Evolutionary conservation across 305 asterid species (phyloP).

Genomic region (Fraxinus angustifolia): DNA sequence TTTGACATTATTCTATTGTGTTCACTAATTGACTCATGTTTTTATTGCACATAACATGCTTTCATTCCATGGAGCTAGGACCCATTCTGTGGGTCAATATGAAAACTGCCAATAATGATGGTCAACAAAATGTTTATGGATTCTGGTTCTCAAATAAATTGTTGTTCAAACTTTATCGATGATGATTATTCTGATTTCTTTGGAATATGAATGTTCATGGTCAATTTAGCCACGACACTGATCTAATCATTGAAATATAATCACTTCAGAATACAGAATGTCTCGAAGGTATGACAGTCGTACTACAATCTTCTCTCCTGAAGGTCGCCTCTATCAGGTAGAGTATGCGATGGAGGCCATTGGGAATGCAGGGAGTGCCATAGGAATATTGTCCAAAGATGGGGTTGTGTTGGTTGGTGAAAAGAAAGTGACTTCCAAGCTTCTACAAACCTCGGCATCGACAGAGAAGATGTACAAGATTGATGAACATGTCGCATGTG

Average conservation of each 20-base stretch:
- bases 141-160: not conserved
- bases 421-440: constrained; percentile 51
- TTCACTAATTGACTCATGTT: not conserved
- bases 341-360: constrained; percentile 58
- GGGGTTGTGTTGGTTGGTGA: constrained; percentile 50
- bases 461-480: constrained; percentile 55
- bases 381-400: constrained; percentile 42
- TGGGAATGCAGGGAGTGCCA: constrained; percentile 52
- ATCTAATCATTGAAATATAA: not conserved
- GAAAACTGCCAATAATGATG: not conserved
- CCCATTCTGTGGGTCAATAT: not conserved
- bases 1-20: not conserved
- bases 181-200: not conserved
- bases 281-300: constrained; percentile 56
- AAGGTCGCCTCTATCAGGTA: constrained; percentile 51
- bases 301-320: constrained; percentile 54
- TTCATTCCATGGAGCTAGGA: not conserved
- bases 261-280: constrained; percentile 30
- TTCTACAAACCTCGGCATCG: constrained; percentile 44
- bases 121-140: not conserved
- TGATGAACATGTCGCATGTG: constrained; percentile 51
- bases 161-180: not conserved
- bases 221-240: not conserved
- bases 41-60: not conserved
- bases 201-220: not conserved